Conservation (phyloP, 768 basidiomycete species). For the Erythrobasidium yunnanense region DNA sequence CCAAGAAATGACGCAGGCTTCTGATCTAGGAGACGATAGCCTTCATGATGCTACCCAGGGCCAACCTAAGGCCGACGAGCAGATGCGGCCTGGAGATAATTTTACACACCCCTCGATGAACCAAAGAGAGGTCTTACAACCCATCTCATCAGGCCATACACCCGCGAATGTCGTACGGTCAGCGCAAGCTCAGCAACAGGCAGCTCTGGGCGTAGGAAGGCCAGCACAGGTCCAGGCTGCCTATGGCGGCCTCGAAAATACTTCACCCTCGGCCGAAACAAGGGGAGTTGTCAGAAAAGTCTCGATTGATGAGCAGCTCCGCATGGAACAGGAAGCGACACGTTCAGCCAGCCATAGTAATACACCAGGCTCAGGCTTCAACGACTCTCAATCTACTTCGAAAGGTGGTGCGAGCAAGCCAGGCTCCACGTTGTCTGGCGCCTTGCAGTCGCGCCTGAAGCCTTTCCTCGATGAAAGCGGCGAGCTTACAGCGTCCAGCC, state of each 20-base stretch:
- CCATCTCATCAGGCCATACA: not conserved
- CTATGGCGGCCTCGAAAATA: not conserved
- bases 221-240: not conserved
- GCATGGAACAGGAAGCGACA: not conserved
- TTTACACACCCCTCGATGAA: too few relatives aligned
- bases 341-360: not conserved
- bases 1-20: slow-evolving; percentile 29
- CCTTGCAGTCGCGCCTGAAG: not conserved
- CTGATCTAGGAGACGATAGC: too few relatives aligned
- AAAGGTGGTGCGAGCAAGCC: too few relatives aligned
- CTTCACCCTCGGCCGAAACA: not conserved
- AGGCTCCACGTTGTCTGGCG: too few relatives aligned
- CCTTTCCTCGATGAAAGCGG: not conserved
- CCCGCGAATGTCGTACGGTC: not conserved
- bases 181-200: slow-evolving; percentile 1
- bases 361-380: not conserved
- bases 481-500: slow-evolving; percentile 16
- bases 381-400: not conserved
- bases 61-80: too few relatives aligned
- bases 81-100: too few relatives aligned
- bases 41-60: too few relatives aligned
- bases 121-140: too few relatives aligned
- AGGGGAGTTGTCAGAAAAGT: too few relatives aligned
- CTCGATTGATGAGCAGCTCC: slow-evolving; percentile 2
- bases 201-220: slow-evolving; percentile 8